Conservation (phyloP, 2,329 filamentous ascomycete species). For the Cladosporium velox region DNA sequence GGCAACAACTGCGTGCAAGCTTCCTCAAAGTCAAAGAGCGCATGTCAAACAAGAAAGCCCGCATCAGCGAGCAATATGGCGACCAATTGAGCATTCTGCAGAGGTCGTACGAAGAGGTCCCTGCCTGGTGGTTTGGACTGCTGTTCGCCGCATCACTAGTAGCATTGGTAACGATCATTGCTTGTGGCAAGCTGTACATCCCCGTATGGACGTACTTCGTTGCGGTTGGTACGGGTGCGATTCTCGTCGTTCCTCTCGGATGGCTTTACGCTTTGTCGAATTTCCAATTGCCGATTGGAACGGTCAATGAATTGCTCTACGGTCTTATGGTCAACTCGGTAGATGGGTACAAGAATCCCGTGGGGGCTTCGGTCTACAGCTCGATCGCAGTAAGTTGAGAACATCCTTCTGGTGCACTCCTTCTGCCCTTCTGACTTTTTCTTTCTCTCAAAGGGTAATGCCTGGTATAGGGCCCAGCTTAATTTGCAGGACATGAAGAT, state of each 20-base stretch:
- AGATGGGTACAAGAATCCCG: constrained; percentile 56
- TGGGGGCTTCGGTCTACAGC: constrained; percentile 60
- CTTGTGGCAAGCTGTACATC: constrained; percentile 57
- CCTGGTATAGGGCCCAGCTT: constrained; percentile 61
- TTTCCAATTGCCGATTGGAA: constrained; percentile 56
- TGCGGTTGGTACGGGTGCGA: constrained; percentile 56
- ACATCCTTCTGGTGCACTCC: too few species aligned
- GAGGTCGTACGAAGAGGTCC: constrained; percentile 60
- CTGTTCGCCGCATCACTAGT: constrained; percentile 55
- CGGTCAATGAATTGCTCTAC: constrained; percentile 62
- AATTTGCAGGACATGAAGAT: constrained; percentile 66
- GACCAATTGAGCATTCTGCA: constrained; percentile 63
- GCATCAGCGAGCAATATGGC: constrained; percentile 57
- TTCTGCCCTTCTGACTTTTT: too few species aligned
- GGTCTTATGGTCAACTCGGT: constrained; percentile 60
- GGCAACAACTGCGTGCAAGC: constrained; percentile 51
- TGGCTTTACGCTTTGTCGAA: constrained; percentile 64
- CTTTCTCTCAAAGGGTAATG: constrained; percentile 47
- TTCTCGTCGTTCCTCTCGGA: constrained; percentile 59
- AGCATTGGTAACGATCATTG: constrained; percentile 55
- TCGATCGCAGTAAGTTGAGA: constrained; percentile 45
- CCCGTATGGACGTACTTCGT: constrained; percentile 63
- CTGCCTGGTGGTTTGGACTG: constrained; percentile 58
- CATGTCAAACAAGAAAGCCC: constrained; percentile 25
- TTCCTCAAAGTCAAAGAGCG: constrained; percentile 45